phyloP scores from a whole-genome alignment of 2,329 filamentous ascomycete species.

The Cladosporium austrohemisphaericum region DNA sequence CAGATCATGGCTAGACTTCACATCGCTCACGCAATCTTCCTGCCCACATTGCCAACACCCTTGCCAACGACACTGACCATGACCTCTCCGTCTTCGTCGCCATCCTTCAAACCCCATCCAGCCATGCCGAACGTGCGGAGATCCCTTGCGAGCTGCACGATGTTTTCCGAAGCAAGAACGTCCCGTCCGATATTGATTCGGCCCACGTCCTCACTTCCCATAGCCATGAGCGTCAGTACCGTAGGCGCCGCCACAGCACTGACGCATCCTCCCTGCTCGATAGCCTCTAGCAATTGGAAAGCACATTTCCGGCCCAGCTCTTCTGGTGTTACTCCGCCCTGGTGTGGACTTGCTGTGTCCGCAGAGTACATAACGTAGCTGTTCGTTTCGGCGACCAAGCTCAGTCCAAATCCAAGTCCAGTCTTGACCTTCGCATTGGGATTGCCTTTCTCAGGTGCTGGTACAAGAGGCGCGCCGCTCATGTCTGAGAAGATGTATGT shows the following conservation, averaged over 20 bases:
- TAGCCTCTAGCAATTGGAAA: conserved; percentile 79
- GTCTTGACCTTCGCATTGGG: conserved; percentile 53
- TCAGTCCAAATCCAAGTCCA: conserved; percentile 88
- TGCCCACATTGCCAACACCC: conserved; percentile 90
- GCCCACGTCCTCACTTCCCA: conserved; percentile 95
- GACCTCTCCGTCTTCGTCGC: conserved; percentile 62
- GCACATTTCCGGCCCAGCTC: conserved; percentile 87
- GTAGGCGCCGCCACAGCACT: conserved; percentile 67
- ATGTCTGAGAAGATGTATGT: conserved; percentile 81
- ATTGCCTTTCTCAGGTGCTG: conserved; percentile 68
- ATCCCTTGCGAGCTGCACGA: conserved; percentile 78
- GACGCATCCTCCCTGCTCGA: conserved; percentile 78
- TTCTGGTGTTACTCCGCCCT: conserved; percentile 80
- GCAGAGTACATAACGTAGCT: conserved; percentile 83
- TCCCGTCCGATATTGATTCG: conserved; percentile 76
- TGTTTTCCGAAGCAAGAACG: conserved; percentile 74
- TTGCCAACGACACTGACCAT: conserved; percentile 87
- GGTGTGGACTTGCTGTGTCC: conserved; percentile 69
- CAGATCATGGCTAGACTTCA: not conserved
- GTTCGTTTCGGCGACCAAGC: conserved; percentile 87
- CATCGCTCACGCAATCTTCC: conserved; percentile 64
- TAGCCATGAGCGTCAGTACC: conserved; percentile 87
- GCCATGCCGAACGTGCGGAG: conserved; percentile 83
- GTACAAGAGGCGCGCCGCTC: conserved; percentile 55
- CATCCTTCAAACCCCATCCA: conserved; percentile 82